Evolutionary conservation across 176 grass and related monocot genomes (phyloP).

Genomic region (Rhynchospora pubera): DNA sequence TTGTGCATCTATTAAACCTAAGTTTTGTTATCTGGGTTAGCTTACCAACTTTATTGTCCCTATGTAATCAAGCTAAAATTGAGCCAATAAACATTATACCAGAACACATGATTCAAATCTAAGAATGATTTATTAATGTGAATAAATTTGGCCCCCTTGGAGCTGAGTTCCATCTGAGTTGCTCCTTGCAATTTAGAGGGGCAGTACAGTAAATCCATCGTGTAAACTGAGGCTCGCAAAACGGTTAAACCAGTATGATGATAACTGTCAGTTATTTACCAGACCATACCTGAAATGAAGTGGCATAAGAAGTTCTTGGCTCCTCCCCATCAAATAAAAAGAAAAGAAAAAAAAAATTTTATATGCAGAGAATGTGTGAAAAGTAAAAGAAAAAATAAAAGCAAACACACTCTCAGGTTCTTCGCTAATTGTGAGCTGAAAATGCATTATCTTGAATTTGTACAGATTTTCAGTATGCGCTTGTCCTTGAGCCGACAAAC

Average conservation of each 20-base stretch:
- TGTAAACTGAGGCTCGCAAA: not conserved
- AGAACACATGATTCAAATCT: not conserved
- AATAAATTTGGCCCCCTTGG: not conserved
- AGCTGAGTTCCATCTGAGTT: not conserved
- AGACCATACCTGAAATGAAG: not conserved
- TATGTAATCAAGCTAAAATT: not conserved
- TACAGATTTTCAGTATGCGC: conserved; percentile 96
- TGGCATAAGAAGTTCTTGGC: not conserved
- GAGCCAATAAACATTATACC: not conserved
- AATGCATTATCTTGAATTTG: conserved; percentile 3
- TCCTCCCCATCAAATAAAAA: not conserved
- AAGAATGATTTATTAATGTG: not conserved
- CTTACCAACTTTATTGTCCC: not conserved
- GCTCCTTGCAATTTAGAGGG: not conserved
- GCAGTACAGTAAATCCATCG: not conserved
- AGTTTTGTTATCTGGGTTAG: not conserved
- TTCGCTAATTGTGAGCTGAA: not conserved
- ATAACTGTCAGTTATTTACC: not conserved
- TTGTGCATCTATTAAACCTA: not conserved
- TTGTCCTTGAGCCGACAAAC: conserved; percentile 93
- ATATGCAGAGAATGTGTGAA: not conserved
- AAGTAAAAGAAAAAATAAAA: not conserved
- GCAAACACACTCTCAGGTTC: not conserved
- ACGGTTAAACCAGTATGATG: not conserved
- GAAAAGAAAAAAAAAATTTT: not conserved